phyloP scores from a whole-genome alignment of 106 monocot genomes.

The Dendrobium huoshanense region DNA sequence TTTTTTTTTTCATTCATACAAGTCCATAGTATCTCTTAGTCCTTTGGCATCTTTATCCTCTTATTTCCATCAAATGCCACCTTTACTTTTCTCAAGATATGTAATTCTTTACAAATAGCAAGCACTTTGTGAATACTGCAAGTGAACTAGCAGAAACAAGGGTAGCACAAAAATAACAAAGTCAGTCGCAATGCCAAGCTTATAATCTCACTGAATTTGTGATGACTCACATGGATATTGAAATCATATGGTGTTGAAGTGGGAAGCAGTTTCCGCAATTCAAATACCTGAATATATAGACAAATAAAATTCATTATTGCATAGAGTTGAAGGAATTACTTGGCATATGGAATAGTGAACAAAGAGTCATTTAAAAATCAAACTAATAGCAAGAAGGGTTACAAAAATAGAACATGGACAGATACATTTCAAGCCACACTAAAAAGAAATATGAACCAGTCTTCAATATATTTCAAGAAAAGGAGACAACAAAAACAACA shows the following conservation, averaged over 20 bases:
- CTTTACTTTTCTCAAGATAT: not conserved
- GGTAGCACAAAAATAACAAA: not conserved
- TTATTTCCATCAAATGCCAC: not conserved
- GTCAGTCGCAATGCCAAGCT: not conserved
- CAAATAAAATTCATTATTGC: not conserved
- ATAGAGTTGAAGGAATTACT: not conserved
- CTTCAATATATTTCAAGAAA: not conserved
- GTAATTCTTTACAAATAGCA: not conserved
- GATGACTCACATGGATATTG: conserved; percentile 75
- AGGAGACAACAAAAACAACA: not conserved
- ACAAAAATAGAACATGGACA: not conserved
- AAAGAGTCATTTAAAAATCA: not conserved
- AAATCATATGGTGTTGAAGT: conserved; percentile 78
- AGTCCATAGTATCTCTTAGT: not conserved
- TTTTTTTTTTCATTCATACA: not conserved
- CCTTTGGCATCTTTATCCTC: not conserved
- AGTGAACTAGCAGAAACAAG: not conserved
- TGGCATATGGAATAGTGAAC: not conserved
- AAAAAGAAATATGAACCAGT: not conserved
- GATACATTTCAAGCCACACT: not conserved
- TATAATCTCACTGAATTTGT: not conserved
- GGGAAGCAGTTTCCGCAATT: conserved; percentile 76
- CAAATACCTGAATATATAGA: conserved; percentile 48
- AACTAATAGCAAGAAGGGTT: not conserved
- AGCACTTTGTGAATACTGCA: not conserved